A percentile compares a stretch with the other conserved stretches of the same genome.
These are phyloP conservation scores for Penicillium sp. DNA, from an alignment of 2,329 filamentous ascomycete species.

Conservation along the genomic window DNA sequence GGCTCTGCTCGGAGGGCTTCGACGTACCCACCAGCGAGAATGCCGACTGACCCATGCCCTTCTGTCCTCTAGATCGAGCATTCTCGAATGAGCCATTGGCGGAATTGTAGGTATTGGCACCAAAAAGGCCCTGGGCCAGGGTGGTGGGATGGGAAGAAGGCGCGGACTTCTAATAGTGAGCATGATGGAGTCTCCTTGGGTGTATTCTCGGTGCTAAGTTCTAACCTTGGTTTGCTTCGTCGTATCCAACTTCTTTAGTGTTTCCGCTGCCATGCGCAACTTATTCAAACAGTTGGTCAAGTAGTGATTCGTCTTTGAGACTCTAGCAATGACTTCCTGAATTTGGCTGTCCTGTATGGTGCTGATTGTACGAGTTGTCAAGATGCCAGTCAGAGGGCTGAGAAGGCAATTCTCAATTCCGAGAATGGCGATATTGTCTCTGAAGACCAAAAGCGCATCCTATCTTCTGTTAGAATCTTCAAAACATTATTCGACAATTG, in stretches of 20 bases:
- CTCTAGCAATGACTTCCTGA: neutral
- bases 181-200: too few relatives aligned
- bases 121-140: neutral
- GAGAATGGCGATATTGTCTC: neutral
- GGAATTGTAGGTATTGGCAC: too few relatives aligned
- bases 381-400: neutral
- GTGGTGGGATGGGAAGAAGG: too few relatives aligned
- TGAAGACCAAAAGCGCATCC: neutral
- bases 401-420: constrained; percentile 5
- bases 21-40: too few relatives aligned
- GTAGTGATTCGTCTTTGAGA: too few relatives aligned
- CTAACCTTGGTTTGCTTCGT: neutral
- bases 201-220: too few relatives aligned
- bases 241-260: neutral
- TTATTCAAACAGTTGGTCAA: neutral
- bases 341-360: neutral
- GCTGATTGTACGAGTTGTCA: neutral
- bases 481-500: too few relatives aligned
- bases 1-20: neutral
- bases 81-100: too few relatives aligned
- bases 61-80: too few relatives aligned
- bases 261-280: neutral
- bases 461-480: neutral
- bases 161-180: too few relatives aligned
- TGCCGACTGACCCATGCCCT: too few relatives aligned